Percentiles rank a stretch among this genome's conserved stretches.
Evolutionary conservation across 148 eudicot genomes (phyloP).

Genomic region (Persicaria maculosa): DNA sequence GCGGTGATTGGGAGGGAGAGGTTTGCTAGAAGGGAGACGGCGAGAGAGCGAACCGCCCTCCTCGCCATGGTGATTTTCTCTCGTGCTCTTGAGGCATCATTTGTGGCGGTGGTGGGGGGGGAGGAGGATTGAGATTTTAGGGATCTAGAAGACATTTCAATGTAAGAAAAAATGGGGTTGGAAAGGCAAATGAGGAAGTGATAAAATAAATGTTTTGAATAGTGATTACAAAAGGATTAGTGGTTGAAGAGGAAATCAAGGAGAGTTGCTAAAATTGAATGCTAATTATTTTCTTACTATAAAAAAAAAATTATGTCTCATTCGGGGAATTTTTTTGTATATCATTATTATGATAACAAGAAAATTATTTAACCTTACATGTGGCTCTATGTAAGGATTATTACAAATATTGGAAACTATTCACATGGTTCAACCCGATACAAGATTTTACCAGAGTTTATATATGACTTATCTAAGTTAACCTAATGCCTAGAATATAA

Average conservation of each 20-base stretch:
- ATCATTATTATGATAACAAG: too few relatives aligned
- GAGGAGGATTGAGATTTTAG: neutral
- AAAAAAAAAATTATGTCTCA: neutral
- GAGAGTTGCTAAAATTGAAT: neutral
- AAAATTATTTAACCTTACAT: too few relatives aligned
- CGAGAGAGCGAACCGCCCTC: slow-evolving; percentile 14
- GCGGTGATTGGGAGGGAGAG: slow-evolving; percentile 19
- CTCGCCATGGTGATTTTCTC: slow-evolving; percentile 2
- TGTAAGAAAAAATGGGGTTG: neutral
- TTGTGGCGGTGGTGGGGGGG: neutral
- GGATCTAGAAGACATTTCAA: neutral
- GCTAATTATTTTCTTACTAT: neutral
- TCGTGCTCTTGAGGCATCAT: neutral
- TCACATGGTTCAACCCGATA: too few relatives aligned
- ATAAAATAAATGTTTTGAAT: neutral
- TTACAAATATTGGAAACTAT: too few relatives aligned
- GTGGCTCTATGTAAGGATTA: too few relatives aligned
- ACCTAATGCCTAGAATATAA: too few relatives aligned
- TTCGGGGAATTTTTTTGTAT: neutral
- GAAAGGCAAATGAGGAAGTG: neutral
- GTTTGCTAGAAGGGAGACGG: slow-evolving; percentile 14
- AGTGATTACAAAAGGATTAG: neutral
- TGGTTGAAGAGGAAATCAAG: neutral
- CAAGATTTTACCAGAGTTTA: too few relatives aligned
- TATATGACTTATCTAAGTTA: too few relatives aligned